A percentile compares a stretch with the other conserved stretches of the same genome.
Evolutionary conservation across 2,329 filamentous ascomycete species (phyloP).

Genomic region (Aspergillus arachidicola): DNA sequence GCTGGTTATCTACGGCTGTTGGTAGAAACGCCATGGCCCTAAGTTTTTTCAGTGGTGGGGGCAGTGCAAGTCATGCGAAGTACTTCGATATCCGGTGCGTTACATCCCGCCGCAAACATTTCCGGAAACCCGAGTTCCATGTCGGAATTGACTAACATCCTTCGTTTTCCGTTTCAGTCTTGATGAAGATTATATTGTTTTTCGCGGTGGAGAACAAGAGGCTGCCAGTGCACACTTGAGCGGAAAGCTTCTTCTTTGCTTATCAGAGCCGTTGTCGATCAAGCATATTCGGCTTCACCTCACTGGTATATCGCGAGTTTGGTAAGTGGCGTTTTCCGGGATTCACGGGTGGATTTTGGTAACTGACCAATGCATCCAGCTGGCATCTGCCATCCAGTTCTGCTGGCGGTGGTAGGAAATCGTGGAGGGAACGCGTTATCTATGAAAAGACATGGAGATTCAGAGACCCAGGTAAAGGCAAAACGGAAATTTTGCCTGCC

Average conservation of each 20-base stretch:
- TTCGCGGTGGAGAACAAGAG: constrained; percentile 74
- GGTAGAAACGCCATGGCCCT: constrained; percentile 42
- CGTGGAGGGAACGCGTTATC: constrained; percentile 53
- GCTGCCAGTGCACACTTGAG: constrained; percentile 74
- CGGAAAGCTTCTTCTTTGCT: constrained; percentile 72
- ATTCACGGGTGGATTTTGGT: background rate
- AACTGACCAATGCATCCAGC: constrained; percentile 20
- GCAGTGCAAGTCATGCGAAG: constrained; percentile 49
- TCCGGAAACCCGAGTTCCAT: constrained; percentile 13
- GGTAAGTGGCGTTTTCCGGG: constrained; percentile 54
- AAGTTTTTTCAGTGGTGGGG: constrained; percentile 48
- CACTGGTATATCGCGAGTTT: constrained; percentile 68
- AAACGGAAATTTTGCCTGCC: constrained; percentile 61
- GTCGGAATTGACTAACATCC: constrained; percentile 21
- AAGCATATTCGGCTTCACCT: constrained; percentile 74
- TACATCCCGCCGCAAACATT: constrained; percentile 14
- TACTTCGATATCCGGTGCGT: constrained; percentile 53
- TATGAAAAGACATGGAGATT: constrained; percentile 75
- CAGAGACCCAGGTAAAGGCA: constrained; percentile 53
- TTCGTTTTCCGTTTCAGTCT: constrained; percentile 53
- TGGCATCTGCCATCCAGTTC: constrained; percentile 42
- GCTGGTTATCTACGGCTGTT: constrained; percentile 25
- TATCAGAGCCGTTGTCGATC: constrained; percentile 68
- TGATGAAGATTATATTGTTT: constrained; percentile 77
- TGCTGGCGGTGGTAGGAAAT: constrained; percentile 39